phyloP scores from a whole-genome alignment of 2,329 filamentous ascomycete species.

The Metarhizium anisopliae region DNA sequence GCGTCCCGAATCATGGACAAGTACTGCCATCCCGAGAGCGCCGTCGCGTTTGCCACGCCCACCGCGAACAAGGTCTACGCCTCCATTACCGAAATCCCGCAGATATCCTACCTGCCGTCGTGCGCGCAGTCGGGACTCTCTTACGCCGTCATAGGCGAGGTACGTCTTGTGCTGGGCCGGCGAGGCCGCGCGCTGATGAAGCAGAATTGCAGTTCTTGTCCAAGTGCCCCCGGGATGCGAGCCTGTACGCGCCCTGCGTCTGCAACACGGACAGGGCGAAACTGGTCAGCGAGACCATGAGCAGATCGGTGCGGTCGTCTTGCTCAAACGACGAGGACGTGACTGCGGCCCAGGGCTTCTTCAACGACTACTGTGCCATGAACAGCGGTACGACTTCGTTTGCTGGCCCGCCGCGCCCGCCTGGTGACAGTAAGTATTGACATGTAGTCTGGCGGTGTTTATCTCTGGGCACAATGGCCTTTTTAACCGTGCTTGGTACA shows the following conservation, averaged over 20 bases:
- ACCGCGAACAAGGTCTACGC: conserved; percentile 30
- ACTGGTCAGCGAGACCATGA: conserved; percentile 32
- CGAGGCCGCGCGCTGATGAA: too few relatives aligned
- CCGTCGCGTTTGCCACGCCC: conserved; percentile 32
- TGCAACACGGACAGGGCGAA: conserved; percentile 42
- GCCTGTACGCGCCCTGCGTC: conserved; percentile 39
- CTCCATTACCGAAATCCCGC: conserved; percentile 42
- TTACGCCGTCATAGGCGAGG: conserved; percentile 20
- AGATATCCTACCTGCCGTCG: conserved; percentile 26
- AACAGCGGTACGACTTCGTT: conserved; percentile 40
- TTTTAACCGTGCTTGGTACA: conserved; percentile 9
- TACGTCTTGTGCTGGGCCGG: conserved; percentile 7
- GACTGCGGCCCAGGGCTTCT: conserved; percentile 39
- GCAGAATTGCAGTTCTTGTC: conserved; percentile 16
- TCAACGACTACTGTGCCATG: conserved; percentile 42
- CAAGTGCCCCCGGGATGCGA: conserved; percentile 29
- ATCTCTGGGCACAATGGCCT: too few relatives aligned
- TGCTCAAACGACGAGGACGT: conserved; percentile 39
- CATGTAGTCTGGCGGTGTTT: conserved; percentile 1
- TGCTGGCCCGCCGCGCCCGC: conserved; percentile 33
- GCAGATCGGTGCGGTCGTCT: conserved; percentile 29
- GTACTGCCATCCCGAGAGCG: conserved; percentile 37
- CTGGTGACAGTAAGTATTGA: conserved; percentile 38
- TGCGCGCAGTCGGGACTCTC: conserved; percentile 26
- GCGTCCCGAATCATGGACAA: conserved; percentile 33